phyloP scores from a whole-genome alignment of 257 asterid genomes.

The Phtheirospermum japonicum region DNA sequence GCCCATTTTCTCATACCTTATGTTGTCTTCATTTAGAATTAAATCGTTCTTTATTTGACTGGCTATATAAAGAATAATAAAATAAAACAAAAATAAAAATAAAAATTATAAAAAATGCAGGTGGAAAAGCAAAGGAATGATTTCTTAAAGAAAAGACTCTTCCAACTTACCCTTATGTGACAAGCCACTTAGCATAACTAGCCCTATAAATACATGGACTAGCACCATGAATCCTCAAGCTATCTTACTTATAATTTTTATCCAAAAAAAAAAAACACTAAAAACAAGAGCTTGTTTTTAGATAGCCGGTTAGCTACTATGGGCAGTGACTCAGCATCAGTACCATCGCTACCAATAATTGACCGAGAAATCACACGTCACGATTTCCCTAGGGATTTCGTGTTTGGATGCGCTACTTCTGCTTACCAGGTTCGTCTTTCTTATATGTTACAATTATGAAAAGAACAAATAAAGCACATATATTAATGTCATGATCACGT shows the following conservation, averaged over 20 bases:
- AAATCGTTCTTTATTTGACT: neutral
- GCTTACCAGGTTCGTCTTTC: constrained; percentile 27
- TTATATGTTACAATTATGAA: too few relatives aligned
- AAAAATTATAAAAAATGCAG: neutral
- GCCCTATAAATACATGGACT: neutral
- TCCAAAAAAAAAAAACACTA: neutral
- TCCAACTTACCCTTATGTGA: neutral
- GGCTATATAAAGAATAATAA: neutral
- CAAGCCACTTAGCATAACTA: neutral
- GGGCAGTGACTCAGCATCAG: neutral
- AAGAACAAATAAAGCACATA: too few relatives aligned
- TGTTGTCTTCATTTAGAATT: neutral
- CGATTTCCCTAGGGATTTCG: constrained; percentile 18
- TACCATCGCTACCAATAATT: neutral
- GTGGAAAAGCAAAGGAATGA: neutral
- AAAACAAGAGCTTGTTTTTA: neutral
- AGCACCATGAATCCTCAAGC: neutral
- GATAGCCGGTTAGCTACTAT: constrained; percentile 4
- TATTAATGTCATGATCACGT: too few relatives aligned
- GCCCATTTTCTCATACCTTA: neutral
- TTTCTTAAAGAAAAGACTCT: neutral
- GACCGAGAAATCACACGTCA: constrained; percentile 10
- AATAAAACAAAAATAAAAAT: neutral
- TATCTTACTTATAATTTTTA: neutral
- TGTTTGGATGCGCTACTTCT: constrained; percentile 23